phyloP scores from a whole-genome alignment of 129 eudicot species.

The Pittosporum tobira region DNA sequence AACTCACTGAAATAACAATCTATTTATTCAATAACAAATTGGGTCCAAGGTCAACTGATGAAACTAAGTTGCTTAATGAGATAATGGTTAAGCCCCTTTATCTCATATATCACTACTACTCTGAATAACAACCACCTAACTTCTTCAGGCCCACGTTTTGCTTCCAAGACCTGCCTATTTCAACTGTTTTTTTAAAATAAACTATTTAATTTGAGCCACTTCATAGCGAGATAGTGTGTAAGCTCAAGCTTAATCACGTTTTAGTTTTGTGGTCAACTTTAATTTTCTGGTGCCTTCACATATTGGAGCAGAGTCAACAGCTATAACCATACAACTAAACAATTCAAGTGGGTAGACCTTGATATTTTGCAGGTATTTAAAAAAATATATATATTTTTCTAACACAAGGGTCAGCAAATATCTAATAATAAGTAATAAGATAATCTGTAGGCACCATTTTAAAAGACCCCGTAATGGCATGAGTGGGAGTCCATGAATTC shows the following conservation, averaged over 20 bases:
- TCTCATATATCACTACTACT: neutral
- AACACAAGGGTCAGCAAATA: neutral
- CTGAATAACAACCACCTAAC: neutral
- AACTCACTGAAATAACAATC: too few species aligned
- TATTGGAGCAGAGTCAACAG: too few species aligned
- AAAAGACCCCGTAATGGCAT: constrained; percentile 12
- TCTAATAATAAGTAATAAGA: neutral
- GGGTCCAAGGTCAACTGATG: too few species aligned
- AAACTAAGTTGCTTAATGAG: neutral
- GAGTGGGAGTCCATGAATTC: constrained; percentile 26
- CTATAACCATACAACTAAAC: neutral
- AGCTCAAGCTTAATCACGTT: too few species aligned
- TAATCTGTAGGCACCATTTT: neutral
- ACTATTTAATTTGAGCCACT: too few species aligned
- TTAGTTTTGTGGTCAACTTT: too few species aligned
- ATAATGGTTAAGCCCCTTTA: neutral
- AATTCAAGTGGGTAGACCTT: constrained; percentile 30
- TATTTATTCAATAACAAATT: too few species aligned
- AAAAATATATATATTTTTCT: constrained; percentile 6
- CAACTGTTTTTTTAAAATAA: too few species aligned
- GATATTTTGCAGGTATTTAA: constrained; percentile 15
- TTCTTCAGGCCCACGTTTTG: too few species aligned
- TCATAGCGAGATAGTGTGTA: too few species aligned
- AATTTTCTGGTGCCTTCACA: too few species aligned
- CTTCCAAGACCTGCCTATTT: too few species aligned